Evolutionary conservation across 2,329 filamentous ascomycete genomes (phyloP).

Genomic region (Septoria linicola): DNA sequence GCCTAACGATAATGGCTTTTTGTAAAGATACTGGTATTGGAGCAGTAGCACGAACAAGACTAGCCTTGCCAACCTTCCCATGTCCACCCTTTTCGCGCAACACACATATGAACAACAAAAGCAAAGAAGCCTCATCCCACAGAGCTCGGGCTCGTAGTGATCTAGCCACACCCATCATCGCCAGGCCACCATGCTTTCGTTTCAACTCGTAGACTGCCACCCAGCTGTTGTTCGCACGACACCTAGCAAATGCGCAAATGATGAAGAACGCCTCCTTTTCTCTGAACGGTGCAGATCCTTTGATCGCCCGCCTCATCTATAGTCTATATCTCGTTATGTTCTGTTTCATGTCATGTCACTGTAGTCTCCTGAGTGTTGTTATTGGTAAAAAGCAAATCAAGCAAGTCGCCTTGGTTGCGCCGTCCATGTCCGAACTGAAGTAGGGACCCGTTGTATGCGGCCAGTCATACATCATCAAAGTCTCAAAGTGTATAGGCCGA

Average conservation of each 20-base stretch:
- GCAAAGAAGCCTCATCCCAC: neutral
- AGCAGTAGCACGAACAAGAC: neutral
- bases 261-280: constrained; percentile 10
- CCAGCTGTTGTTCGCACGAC: neutral
- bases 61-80: neutral
- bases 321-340: constrained; percentile 18
- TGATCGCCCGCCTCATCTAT: constrained; percentile 9
- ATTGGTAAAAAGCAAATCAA: constrained; percentile 12
- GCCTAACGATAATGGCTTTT: neutral
- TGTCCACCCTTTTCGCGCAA: neutral
- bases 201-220: constrained; percentile 5
- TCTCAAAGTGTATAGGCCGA: neutral
- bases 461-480: constrained; percentile 6
- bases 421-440: constrained; percentile 6
- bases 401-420: constrained; percentile 12
- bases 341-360: constrained; percentile 15
- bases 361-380: constrained; percentile 9
- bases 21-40: neutral
- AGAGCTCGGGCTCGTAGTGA: neutral
- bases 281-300: constrained; percentile 3
- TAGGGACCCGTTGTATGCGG: constrained; percentile 5
- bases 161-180: constrained; percentile 5
- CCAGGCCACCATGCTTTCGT: constrained; percentile 8
- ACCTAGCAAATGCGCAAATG: neutral
- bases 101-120: neutral